Conservation (phyloP, 805 yeast genomes). For the Ogataea nitratoaversa region DNA sequence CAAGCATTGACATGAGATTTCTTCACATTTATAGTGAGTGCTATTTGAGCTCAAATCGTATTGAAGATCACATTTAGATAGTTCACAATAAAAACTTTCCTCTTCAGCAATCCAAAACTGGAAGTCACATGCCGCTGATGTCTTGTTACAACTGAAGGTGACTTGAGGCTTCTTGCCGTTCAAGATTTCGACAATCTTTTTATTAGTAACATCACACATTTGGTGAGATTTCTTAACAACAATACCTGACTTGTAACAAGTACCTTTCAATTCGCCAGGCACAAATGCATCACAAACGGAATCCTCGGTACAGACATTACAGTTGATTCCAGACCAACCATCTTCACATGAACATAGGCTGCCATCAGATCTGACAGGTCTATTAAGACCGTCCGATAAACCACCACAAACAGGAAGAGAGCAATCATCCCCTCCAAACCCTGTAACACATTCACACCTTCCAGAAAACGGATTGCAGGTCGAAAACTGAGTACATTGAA, state of each 20-base stretch:
- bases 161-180: conserved; percentile 85
- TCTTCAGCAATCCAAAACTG: conserved; percentile 93
- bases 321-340: conserved; percentile 95
- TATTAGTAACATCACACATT: conserved; percentile 91
- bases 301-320: conserved; percentile 78
- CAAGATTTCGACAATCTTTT: conserved; percentile 76
- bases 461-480: conserved; percentile 87
- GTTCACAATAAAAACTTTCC: conserved; percentile 88
- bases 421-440: conserved; percentile 94
- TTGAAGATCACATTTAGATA: conserved; percentile 66
- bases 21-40: conserved; percentile 74
- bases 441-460: conserved; percentile 85
- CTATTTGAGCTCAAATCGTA: conserved; percentile 58
- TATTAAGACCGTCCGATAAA: conserved; percentile 52
- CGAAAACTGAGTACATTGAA: conserved; percentile 86
- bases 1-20: conserved; percentile 80
- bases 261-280: conserved; percentile 80
- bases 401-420: conserved; percentile 85
- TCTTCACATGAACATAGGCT: conserved; percentile 64
- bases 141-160: conserved; percentile 80
- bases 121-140: conserved; percentile 67
- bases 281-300: conserved; percentile 77
- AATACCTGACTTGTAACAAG: conserved; percentile 84
- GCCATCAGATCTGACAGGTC: conserved; percentile 60
- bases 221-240: conserved; percentile 78